phyloP scores from a whole-genome alignment of 1,284 basidiomycete genomes.

The Ustilago crameri region DNA sequence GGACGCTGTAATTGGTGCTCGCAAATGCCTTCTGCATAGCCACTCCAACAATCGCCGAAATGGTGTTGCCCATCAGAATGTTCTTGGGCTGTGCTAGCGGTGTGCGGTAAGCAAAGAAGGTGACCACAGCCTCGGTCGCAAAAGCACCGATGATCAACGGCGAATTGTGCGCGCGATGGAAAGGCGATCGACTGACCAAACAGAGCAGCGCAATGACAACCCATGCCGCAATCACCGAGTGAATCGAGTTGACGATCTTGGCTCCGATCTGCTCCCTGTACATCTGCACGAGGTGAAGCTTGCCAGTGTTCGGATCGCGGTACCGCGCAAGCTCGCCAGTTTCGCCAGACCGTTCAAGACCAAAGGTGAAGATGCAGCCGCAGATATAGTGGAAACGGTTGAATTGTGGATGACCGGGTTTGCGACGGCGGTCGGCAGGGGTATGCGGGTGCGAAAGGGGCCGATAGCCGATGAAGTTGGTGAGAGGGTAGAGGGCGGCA shows the following conservation, averaged over 20 bases:
- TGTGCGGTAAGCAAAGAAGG: conserved; percentile 49
- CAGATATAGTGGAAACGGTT: conserved; percentile 41
- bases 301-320: conserved; percentile 31
- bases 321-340: conserved; percentile 25
- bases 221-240: conserved; percentile 39
- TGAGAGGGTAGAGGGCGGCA: conserved; percentile 31
- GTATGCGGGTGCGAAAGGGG: conserved; percentile 42
- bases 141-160: conserved; percentile 50
- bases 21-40: conserved; percentile 50
- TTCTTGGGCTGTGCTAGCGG: conserved; percentile 58
- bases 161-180: conserved; percentile 33
- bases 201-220: conserved; percentile 29
- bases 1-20: conserved; percentile 39
- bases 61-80: conserved; percentile 57
- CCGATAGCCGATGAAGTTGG: conserved; percentile 43
- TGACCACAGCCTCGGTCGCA: conserved; percentile 60
- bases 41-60: conserved; percentile 54
- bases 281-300: conserved; percentile 30
- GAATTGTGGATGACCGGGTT: conserved; percentile 13
- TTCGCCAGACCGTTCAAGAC: conserved; percentile 23
- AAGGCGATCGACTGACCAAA: conserved; percentile 25
- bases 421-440: conserved; percentile 15
- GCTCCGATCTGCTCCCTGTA: conserved; percentile 26
- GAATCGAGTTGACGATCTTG: conserved; percentile 37
- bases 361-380: conserved; percentile 35